Percentiles rank a stretch among this genome's conserved stretches.
Evolutionary conservation across 2,329 filamentous ascomycete species (phyloP).

Genomic region (Aspergillus neotritici): DNA sequence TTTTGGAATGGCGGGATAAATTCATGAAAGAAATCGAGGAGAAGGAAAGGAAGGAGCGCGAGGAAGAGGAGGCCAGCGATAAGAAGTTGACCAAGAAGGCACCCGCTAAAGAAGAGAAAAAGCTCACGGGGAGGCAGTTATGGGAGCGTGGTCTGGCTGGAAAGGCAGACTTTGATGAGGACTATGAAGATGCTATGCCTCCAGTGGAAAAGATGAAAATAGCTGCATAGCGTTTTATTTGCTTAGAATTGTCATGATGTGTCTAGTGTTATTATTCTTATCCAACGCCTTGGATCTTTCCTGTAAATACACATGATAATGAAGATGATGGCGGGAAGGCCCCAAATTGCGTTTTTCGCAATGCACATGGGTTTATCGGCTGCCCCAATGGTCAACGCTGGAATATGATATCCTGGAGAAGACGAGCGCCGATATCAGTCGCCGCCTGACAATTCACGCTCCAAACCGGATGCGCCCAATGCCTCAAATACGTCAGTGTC

Average conservation of each 20-base stretch:
- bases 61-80: constrained; percentile 70
- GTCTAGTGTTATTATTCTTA: constrained; percentile 1
- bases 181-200: constrained; percentile 58
- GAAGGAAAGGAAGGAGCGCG: constrained; percentile 55
- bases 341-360: background rate
- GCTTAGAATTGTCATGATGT: constrained; percentile 7
- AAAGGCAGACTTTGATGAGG: constrained; percentile 61
- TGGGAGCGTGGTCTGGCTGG: constrained; percentile 69
- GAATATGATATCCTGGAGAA: no score
- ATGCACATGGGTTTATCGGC: no score
- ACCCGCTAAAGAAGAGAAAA: constrained; percentile 60
- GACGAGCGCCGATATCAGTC: no score
- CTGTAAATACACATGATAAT: background rate
- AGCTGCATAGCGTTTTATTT: constrained; percentile 41
- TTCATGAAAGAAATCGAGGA: constrained; percentile 81
- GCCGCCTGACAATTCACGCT: no score
- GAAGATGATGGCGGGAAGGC: background rate
- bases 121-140: constrained; percentile 66
- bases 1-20: constrained; percentile 71
- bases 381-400: no score
- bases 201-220: constrained; percentile 68
- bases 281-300: constrained; percentile 1
- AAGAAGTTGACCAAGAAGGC: constrained; percentile 78
- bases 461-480: no score
- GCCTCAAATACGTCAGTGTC: no score